A percentile compares a stretch with the other conserved stretches of the same genome.
Evolutionary conservation across 2,329 filamentous ascomycete species (phyloP).

Genomic region (Coniochaeta sp.): DNA sequence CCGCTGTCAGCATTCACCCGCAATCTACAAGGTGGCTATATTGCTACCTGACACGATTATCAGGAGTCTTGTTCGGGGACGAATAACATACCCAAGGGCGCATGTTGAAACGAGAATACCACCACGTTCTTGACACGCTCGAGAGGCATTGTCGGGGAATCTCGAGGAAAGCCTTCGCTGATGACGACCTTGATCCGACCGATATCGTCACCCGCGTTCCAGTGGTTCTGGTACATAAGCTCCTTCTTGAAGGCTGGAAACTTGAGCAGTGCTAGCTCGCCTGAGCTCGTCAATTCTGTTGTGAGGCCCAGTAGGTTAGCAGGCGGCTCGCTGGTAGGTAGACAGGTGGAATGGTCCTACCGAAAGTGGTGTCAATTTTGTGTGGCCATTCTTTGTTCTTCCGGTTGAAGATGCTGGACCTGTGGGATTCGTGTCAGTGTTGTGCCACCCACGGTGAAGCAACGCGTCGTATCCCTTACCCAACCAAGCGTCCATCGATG

Average conservation of each 20-base stretch:
- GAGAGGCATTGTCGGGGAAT: conserved; percentile 43
- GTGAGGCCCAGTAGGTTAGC: conserved; percentile 2
- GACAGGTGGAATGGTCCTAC: conserved; percentile 17
- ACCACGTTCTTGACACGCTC: conserved; percentile 66
- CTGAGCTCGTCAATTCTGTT: conserved; percentile 45
- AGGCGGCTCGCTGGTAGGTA: neutral
- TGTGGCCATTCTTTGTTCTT: conserved; percentile 39
- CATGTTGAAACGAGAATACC: conserved; percentile 79
- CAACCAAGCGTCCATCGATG: conserved; percentile 57
- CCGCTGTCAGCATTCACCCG: conserved; percentile 8
- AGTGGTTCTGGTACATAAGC: conserved; percentile 60
- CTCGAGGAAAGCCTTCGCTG: conserved; percentile 61
- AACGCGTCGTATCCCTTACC: conserved; percentile 36
- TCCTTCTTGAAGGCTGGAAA: conserved; percentile 69
- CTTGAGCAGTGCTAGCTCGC: conserved; percentile 51
- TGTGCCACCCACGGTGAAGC: neutral
- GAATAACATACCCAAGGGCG: conserved; percentile 56
- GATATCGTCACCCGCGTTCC: conserved; percentile 62
- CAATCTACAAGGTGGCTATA: neutral
- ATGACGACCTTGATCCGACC: conserved; percentile 73
- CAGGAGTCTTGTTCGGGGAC: neutral
- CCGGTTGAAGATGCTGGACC: conserved; percentile 47
- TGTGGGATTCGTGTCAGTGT: conserved; percentile 18
- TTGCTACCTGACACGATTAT: neutral
- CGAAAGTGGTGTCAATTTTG: conserved; percentile 36